These are phyloP conservation scores for Clitopilus passeckerianus DNA, from an alignment of 768 basidiomycete species.

Conservation along the genomic window DNA sequence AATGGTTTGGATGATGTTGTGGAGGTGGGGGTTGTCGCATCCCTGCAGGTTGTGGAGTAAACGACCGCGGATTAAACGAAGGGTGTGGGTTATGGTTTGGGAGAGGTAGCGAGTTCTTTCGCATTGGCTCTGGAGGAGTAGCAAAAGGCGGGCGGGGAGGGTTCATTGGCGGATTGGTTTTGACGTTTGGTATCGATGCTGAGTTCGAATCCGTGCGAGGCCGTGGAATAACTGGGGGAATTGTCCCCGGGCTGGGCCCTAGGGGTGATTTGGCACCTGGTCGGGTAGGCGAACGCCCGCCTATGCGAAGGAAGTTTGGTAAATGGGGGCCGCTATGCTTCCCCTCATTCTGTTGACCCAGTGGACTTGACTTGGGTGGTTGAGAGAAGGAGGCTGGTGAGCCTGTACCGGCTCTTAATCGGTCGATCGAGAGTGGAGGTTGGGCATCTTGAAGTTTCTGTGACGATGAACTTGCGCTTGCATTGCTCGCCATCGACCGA, in stretches of 20 bases:
- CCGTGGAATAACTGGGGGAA: slow-evolving; percentile 3
- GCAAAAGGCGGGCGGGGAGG: neutral
- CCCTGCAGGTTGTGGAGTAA: neutral
- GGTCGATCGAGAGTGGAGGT: slow-evolving; percentile 20
- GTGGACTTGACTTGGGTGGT: slow-evolving; percentile 29
- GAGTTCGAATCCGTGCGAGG: slow-evolving; percentile 1
- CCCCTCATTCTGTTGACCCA: slow-evolving; percentile 7
- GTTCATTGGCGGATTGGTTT: neutral
- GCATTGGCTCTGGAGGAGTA: neutral
- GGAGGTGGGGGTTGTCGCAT: neutral
- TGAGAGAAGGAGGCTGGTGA: slow-evolving; percentile 18
- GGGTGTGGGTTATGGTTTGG: neutral
- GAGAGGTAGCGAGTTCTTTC: neutral
- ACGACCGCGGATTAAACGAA: neutral
- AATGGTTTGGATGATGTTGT: neutral
- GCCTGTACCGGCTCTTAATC: slow-evolving; percentile 26
- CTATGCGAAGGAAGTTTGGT: slow-evolving; percentile 4
- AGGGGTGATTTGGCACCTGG: slow-evolving; percentile 6
- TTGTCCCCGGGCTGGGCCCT: slow-evolving; percentile 9
- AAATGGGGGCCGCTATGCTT: neutral
- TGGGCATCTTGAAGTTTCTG: slow-evolving; percentile 3
- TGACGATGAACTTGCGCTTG: slow-evolving; percentile 2
- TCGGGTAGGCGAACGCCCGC: slow-evolving; percentile 1
- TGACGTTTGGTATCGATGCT: neutral
- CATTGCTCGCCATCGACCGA: slow-evolving; percentile 7